Evolutionary conservation across 306 rosid genomes (phyloP).

Genomic region (Lathyrus sativus): DNA sequence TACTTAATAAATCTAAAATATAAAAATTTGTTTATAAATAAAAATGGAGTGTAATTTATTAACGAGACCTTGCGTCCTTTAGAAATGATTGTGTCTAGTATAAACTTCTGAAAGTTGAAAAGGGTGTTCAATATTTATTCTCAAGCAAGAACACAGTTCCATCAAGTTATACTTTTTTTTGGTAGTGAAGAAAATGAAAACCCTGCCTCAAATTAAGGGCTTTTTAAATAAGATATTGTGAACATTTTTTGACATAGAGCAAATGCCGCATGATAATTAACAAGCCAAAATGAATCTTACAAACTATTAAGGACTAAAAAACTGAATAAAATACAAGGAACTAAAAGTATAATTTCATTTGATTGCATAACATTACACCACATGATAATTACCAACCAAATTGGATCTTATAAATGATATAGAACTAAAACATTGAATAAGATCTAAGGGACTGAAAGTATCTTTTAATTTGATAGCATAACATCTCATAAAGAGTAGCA

Average conservation of each 20-base stretch:
- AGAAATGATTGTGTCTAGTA: no score
- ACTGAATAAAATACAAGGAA: neutral
- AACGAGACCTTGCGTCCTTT: no score
- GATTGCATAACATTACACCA: no score
- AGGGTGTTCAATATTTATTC: no score
- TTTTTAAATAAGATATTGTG: neutral
- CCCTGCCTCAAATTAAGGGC: neutral
- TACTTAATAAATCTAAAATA: no score
- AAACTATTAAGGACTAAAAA: neutral
- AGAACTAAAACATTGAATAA: neutral
- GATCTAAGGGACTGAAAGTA: neutral
- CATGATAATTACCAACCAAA: neutral
- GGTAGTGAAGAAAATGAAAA: neutral
- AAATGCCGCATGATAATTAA: neutral
- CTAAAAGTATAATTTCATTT: neutral
- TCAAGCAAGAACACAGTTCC: no score
- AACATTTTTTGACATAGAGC: neutral
- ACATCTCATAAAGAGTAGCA: neutral
- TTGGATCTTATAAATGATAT: neutral
- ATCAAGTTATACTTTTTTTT: no score
- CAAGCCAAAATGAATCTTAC: neutral
- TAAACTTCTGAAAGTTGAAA: no score
- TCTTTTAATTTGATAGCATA: neutral
- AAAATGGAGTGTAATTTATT: no score
- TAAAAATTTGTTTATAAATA: no score